Evolutionary conservation across 2,329 filamentous ascomycete species (phyloP).

Genomic region (Alternaria ventricosa): DNA sequence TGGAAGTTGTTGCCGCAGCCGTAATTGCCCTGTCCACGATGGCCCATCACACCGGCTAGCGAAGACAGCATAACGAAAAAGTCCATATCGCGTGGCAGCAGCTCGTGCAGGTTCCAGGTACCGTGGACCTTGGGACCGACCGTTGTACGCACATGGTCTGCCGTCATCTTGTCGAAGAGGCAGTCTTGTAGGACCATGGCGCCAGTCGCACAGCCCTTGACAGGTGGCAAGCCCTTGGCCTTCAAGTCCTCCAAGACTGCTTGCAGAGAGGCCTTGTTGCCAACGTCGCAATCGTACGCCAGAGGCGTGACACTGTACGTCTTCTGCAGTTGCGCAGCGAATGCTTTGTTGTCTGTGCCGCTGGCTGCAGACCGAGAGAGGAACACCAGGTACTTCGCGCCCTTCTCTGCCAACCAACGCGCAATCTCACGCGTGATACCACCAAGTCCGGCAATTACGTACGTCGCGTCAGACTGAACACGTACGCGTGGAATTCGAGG

Average conservation of each 20-base stretch:
- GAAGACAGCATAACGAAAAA: constrained; percentile 35
- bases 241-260: not conserved
- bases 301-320: not conserved
- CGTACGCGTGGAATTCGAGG: not conserved
- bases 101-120: constrained; percentile 37
- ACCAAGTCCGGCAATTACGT: constrained; percentile 29
- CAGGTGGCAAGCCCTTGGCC: constrained; percentile 24
- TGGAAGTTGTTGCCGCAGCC: constrained; percentile 29
- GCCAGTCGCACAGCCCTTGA: constrained; percentile 34
- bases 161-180: constrained; percentile 19
- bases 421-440: constrained; percentile 29
- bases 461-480: constrained; percentile 22
- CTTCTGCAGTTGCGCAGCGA: not conserved
- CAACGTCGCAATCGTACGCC: constrained; percentile 3
- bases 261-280: not conserved
- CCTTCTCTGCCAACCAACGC: constrained; percentile 22
- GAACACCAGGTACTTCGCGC: constrained; percentile 28
- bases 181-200: constrained; percentile 35
- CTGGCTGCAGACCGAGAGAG: constrained; percentile 20
- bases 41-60: constrained; percentile 25
- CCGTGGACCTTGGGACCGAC: constrained; percentile 42
- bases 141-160: constrained; percentile 1
- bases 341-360: constrained; percentile 1
- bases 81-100: constrained; percentile 19
- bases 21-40: constrained; percentile 27